phyloP scores from a whole-genome alignment of 257 asterid species.

The Plantago ovata region DNA sequence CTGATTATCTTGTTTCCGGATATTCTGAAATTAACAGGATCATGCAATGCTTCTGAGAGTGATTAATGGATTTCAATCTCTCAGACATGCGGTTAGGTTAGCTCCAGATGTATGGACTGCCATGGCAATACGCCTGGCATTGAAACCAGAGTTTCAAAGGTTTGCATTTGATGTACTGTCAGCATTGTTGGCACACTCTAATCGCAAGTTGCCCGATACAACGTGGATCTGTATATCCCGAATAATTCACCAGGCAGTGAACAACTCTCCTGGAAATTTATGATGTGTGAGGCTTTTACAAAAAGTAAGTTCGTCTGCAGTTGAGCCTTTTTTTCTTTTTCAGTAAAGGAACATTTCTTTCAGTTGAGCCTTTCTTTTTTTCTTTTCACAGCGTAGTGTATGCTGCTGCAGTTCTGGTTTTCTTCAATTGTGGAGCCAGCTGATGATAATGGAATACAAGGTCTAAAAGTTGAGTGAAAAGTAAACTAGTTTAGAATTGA shows the following conservation, averaged over 20 bases:
- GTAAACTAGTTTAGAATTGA: too few species aligned
- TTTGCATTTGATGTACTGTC: conserved; percentile 51
- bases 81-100: conserved; percentile 55
- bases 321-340: too few species aligned
- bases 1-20: background rate
- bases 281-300: background rate
- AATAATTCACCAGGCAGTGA: conserved; percentile 37
- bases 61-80: conserved; percentile 50
- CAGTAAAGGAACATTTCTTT: too few species aligned
- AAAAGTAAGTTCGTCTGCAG: too few species aligned
- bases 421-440: too few species aligned
- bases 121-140: conserved; percentile 59
- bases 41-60: conserved; percentile 51
- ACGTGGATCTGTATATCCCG: conserved; percentile 63
- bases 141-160: conserved; percentile 66
- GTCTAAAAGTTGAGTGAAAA: too few species aligned
- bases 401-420: too few species aligned
- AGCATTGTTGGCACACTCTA: conserved; percentile 46
- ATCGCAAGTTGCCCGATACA: conserved; percentile 40
- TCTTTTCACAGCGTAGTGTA: too few species aligned
- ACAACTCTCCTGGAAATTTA: conserved; percentile 18
- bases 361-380: too few species aligned
- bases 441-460: too few species aligned
- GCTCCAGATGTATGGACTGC: conserved; percentile 82
- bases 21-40: conserved; percentile 32